Base-by-base conservation (phyloP, 2,329 filamentous ascomycete species). In the Reticulascus tulasneorum region DNA sequence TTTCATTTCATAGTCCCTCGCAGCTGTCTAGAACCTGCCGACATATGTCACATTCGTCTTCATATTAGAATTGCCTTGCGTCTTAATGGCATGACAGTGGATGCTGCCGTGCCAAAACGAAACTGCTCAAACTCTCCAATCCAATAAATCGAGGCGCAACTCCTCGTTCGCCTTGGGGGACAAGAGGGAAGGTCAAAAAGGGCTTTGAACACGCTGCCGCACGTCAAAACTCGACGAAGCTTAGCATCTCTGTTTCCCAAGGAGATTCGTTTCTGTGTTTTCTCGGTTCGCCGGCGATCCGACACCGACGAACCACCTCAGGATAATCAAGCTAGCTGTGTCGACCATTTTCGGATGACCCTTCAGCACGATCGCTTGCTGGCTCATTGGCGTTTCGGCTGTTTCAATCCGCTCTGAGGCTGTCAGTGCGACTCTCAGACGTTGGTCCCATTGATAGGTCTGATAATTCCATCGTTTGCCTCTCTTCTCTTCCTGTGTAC, bases 361-460 rank as follows among this genome's bases (percentile, higher is more conserved):
- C 43, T 43, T 45, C 47, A 46, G 44, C 37, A 37, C 45, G 44
- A 51, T 39, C 41, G 42, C 45, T 48, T 48, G 51, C 53, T 50
- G 51, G 50, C 52, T 54, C 50, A 40, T 44, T 47, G 50, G 53
- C 54, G 60, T 63, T 63, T 64, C 56, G 59, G 55, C 50, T 50
- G 59, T 62, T 62, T 63, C 56, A 58, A 60, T 55, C 52, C 47
- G 49, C 50, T 47, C 53, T 40, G 47, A 48, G 50, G 52, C 47
- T 49, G 54, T 59, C 56, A 56, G 54, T 59, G 54, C 58, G 50
- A 59, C 49, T 51, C 49, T 59, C 54, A 58, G 60, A 58, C 54
- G 56, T 58, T 55, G 58, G 62, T 64, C 59, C 53, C 51, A 49
- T 50, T 44, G 47, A 53, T 50, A 53, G 50, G 42, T 52, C 50